Base-by-base conservation (phyloP, 2,329 filamentous ascomycete species). In the Diaporthe helianthi region DNA sequence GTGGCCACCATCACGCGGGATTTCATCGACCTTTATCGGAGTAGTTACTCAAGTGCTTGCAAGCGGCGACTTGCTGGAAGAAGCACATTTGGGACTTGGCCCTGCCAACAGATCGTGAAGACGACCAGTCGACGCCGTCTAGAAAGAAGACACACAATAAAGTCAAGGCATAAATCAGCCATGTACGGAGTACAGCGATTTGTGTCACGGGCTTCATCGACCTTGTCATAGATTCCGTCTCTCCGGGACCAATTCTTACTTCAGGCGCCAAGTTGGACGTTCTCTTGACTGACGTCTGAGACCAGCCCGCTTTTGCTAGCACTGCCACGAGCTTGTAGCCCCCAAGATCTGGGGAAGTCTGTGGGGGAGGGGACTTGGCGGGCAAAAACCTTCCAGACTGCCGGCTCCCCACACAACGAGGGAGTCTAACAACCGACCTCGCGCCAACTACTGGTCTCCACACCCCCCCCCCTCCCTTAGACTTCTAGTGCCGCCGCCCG, bases 261-360 rank as follows among this genome's bases (percentile, higher is more conserved):
- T 26, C 58, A 63, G 44, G 44, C 58, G 58, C 58, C 58, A 63
- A 63, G 58, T 36, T 7, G 29, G 58, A 63, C 29, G 58, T 63
- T 63, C 44, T 49, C 58, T 63, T 63, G 58, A 63, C 58, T 63
- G 44, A 63, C 58, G 58, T 63, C 36, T 63, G 58, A 63, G 58
- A 63, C 44, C 41, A 49, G 19, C 5, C 41, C n/a, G 58, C 26
- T 46, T 46, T 49, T 29, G 41, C 9, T 7, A 49, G 44, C 58
- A 63, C 44, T 49, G 44, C 58, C 58, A 63, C 58, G 58, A 63
- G 58, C 58, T 63, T 63, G 58, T 49, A 26, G 58, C 41, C 58
- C 58, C 58, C 58, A 63, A 63, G 58, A 63, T 63, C 58, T 9
- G 58, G 58, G 58, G 58, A 49, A 49, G 58, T 49, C 58, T 63